Percentiles rank a stretch among this genome's conserved stretches.
Conservation (phyloP, 352 stramenopile species). For the Phytophthora multivora region DNA sequence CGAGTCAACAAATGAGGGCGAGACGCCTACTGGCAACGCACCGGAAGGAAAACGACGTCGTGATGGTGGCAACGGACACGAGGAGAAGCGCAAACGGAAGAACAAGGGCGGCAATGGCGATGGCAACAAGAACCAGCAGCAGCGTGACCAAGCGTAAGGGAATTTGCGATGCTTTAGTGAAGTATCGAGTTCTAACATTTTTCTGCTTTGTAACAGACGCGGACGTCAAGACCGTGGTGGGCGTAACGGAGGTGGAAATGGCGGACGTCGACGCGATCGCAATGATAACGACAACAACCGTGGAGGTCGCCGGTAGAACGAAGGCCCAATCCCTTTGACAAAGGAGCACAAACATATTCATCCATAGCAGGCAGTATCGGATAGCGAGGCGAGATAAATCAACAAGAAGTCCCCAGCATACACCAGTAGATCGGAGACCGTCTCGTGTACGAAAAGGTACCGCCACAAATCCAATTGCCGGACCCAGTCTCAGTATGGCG, state of each 20-base stretch:
- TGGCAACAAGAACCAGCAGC: slow-evolving; percentile 35
- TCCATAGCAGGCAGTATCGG: slow-evolving; percentile 8
- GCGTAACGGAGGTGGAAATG: slow-evolving; percentile 18
- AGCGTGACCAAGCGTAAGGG: slow-evolving; percentile 66
- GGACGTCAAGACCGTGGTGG: slow-evolving; percentile 38
- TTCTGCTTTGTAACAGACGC: slow-evolving; percentile 19
- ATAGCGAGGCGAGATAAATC: slow-evolving; percentile 16
- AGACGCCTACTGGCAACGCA: slow-evolving; percentile 4
- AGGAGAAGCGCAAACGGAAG: too few species aligned
- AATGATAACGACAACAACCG: slow-evolving; percentile 47
- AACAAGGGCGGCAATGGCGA: slow-evolving; percentile 11
- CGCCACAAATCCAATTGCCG: slow-evolving; percentile 16
- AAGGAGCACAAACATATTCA: slow-evolving; percentile 8
- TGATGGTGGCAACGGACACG: slow-evolving; percentile 29
- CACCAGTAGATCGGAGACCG: slow-evolving; percentile 2
- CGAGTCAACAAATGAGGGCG: slow-evolving; percentile 32
- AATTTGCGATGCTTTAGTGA: background rate
- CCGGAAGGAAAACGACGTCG: slow-evolving; percentile 57
- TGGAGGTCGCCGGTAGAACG: slow-evolving; percentile 47
- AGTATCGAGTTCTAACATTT: slow-evolving; percentile 2
- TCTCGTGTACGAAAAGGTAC: slow-evolving; percentile 12
- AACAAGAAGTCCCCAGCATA: slow-evolving; percentile 9
- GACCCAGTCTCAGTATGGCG: slow-evolving; percentile 28
- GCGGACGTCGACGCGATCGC: slow-evolving; percentile 38
- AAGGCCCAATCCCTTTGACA: too few species aligned